Percentiles rank a stretch among this genome's conserved stretches.
These are phyloP conservation scores for Teratosphaeria pseudoeucalypti DNA, from an alignment of 2,329 filamentous ascomycete species.

Conservation along the genomic window DNA sequence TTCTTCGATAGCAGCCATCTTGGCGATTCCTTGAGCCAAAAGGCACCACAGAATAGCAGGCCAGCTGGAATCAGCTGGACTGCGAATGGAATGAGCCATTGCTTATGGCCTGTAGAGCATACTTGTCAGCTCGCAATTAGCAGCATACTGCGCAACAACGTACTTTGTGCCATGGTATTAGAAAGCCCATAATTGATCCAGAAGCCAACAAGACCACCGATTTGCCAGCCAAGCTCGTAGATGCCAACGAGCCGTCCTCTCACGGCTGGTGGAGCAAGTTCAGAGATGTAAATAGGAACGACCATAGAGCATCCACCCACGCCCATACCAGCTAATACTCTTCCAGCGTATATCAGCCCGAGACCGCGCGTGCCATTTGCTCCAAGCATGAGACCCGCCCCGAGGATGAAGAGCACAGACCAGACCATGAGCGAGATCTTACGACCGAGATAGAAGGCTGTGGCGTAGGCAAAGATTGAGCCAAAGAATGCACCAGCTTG, in stretches of 20 bases:
- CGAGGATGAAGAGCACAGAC: conserved; percentile 54
- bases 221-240: conserved; percentile 47
- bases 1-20: conserved; percentile 36
- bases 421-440: conserved; percentile 54
- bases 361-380: conserved; percentile 52
- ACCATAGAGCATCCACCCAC: conserved; percentile 48
- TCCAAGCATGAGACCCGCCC: conserved; percentile 63
- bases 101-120: conserved; percentile 21
- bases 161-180: conserved; percentile 31
- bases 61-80: conserved; percentile 59
- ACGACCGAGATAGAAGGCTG: conserved; percentile 58
- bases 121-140: neutral
- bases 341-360: conserved; percentile 48
- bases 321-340: conserved; percentile 48
- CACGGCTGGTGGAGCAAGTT: conserved; percentile 48
- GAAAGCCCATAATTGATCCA: conserved; percentile 32
- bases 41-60: conserved; percentile 38
- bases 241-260: conserved; percentile 49
- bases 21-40: conserved; percentile 36
- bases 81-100: conserved; percentile 43
- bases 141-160: neutral
- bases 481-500: conserved; percentile 73
- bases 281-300: conserved; percentile 50
- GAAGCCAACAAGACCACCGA: conserved; percentile 37
- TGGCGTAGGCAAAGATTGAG: conserved; percentile 56